Evolutionary conservation across 306 rosid genomes (phyloP).

Genomic region (Lathyrus sativus): DNA sequence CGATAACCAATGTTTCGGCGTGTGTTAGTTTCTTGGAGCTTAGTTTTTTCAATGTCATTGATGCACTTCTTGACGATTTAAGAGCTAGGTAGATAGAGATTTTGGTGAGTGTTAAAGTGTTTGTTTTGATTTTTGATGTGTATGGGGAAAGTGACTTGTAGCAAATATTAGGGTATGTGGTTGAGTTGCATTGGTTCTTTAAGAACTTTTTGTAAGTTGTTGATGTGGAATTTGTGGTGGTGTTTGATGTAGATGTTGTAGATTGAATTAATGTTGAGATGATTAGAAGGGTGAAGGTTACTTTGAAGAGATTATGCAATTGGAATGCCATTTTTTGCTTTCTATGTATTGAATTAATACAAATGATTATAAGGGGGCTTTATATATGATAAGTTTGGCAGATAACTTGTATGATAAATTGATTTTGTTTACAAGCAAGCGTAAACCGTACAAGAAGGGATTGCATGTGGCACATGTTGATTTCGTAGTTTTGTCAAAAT

Average conservation of each 20-base stretch:
- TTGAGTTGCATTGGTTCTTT: conserved; percentile 38
- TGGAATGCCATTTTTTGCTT: conserved; percentile 37
- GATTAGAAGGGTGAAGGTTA: conserved; percentile 27
- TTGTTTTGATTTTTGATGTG: conserved; percentile 41
- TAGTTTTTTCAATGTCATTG: conserved; percentile 4
- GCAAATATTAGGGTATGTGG: conserved; percentile 45
- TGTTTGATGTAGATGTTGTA: conserved; percentile 10
- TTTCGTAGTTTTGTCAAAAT: conserved; percentile 27
- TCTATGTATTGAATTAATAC: conserved; percentile 15
- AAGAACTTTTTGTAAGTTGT: conserved; percentile 38
- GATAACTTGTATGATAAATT: neutral
- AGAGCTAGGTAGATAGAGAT: conserved; percentile 34
- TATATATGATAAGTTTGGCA: conserved; percentile 33
- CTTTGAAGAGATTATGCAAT: conserved; percentile 26
- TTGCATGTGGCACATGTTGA: conserved; percentile 44
- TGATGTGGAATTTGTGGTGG: neutral
- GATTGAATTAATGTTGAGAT: conserved; percentile 36
- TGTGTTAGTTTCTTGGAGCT: conserved; percentile 28
- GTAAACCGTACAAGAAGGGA: conserved; percentile 34
- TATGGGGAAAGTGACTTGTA: conserved; percentile 47
- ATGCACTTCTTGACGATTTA: conserved; percentile 26
- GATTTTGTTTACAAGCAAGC: conserved; percentile 17
- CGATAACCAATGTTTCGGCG: conserved; percentile 32
- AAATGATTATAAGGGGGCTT: conserved; percentile 9
- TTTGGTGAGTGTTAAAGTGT: conserved; percentile 37